Conservation (phyloP, 2,329 filamentous ascomycete genomes). For the Cyphellophora europaea region DNA sequence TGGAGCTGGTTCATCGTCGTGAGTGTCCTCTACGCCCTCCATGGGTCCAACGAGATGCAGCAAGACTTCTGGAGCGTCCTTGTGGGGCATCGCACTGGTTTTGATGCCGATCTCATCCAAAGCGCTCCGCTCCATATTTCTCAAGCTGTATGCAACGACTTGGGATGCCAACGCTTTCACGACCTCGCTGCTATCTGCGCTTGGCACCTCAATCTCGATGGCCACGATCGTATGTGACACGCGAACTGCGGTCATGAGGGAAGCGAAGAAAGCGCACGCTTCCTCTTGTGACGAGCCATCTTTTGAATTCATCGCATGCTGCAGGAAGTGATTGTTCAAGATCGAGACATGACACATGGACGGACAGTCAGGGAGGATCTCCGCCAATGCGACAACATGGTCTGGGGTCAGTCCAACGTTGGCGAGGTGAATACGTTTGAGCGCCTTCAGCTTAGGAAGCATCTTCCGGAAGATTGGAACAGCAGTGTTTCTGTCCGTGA, state of each 20-base stretch:
- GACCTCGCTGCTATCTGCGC: constrained; percentile 71
- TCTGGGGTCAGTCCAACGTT: constrained; percentile 78
- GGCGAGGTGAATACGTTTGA: constrained; percentile 79
- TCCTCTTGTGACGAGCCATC: constrained; percentile 81
- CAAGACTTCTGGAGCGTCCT: constrained; percentile 71
- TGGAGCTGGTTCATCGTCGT: constrained; percentile 60
- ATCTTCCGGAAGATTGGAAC: constrained; percentile 70
- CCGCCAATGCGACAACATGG: constrained; percentile 82
- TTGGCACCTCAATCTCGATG: constrained; percentile 84
- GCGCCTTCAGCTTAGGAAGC: constrained; percentile 63
- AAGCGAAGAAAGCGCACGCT: constrained; percentile 87
- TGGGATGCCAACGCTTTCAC: constrained; percentile 88
- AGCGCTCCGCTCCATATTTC: constrained; percentile 76
- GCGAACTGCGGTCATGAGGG: constrained; percentile 76
- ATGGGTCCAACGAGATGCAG: constrained; percentile 75
- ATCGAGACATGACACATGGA: constrained; percentile 79
- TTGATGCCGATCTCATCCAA: constrained; percentile 50
- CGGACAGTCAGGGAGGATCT: constrained; percentile 76
- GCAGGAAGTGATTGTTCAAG: constrained; percentile 67
- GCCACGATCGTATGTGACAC: constrained; percentile 77
- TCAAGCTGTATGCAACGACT: constrained; percentile 86
- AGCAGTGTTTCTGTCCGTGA: constrained; percentile 63
- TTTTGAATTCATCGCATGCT: constrained; percentile 61
- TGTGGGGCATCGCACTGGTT: constrained; percentile 36
- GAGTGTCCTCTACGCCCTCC: constrained; percentile 38